Evolutionary conservation across 305 asterid genomes (phyloP).

Genomic region (Fraxinus velutina): DNA sequence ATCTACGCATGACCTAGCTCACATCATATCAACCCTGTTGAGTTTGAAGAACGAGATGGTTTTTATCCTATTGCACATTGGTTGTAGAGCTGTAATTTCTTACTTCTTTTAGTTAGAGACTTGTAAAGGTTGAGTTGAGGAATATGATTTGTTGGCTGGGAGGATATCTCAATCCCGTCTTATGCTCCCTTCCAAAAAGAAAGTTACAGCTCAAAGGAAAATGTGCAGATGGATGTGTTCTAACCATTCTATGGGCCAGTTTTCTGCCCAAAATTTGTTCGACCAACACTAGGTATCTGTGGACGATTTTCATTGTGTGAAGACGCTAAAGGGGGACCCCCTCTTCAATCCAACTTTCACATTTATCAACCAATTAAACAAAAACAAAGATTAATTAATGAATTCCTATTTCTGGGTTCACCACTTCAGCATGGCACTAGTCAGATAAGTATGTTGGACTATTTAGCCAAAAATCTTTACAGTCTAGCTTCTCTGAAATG

Average conservation of each 20-base stretch:
- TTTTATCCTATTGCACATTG: neutral
- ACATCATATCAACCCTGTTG: neutral
- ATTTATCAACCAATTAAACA: neutral
- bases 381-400: neutral
- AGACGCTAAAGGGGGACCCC: neutral
- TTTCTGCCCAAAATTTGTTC: neutral
- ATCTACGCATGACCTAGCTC: neutral
- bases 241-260: neutral
- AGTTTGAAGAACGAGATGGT: neutral
- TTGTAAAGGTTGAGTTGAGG: neutral
- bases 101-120: neutral
- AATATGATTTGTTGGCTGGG: neutral
- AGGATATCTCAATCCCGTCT: neutral
- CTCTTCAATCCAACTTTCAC: neutral
- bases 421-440: neutral
- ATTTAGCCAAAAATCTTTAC: neutral
- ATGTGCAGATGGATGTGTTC: neutral
- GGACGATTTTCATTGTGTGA: neutral
- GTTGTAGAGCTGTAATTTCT: neutral
- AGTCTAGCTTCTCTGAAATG: neutral
- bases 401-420: neutral
- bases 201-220: neutral
- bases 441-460: neutral
- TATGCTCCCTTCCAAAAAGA: neutral
- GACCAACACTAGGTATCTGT: neutral